Base-by-base conservation (phyloP, 1,284 basidiomycete genomes). In the Meira nashicola region DNA sequence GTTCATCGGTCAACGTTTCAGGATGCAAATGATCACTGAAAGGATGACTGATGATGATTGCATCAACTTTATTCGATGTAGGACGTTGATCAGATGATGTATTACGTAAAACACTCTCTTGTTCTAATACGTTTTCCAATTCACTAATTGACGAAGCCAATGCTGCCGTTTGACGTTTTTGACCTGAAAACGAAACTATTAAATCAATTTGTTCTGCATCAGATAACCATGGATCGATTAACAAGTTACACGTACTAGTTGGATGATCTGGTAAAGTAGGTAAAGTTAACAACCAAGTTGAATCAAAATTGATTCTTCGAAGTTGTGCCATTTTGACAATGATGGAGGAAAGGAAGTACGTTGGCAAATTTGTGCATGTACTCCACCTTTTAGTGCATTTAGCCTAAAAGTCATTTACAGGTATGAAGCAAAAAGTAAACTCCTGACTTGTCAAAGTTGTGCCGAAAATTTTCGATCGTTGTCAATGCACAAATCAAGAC, bases 1-100 rank as follows among this genome's bases (percentile, higher is more conserved):
- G 12, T 25, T 37, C 19, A 39, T 58, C 56, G 7, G 17, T 33
- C 3, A 61, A 49, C 37, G 59, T 51, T 15, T 55, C 19, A 23
- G 59, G 55, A 49, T 61, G 59, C 25, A 53, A 37, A 57, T 61
- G 59, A 52, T 61, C 59, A 17, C 48, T 61, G 49, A 61, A 61
- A 14, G 59, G 59, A 53, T 61, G 59, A 15, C 39, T 44, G 40
- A 61, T 40, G 9, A 61, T 19, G 33, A 61, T 41, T 14, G 55
- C 59, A 41, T 61, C 59, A 19, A 61, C 49, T 11, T 28, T 17
- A 8, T 33, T n/a, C 5, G 50, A 53, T 19, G 19, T 2, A 41
- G 17, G 11, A 14, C 39, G 14, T 5, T 53, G 7, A 14, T 41
- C 19, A 25, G 17, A 12, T 48, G 12, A 3, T 9, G 7, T 23